A percentile compares a stretch with the other conserved stretches of the same genome.
Conservation (phyloP, 1,284 basidiomycete genomes). For the Ceratobasidium sp. region DNA sequence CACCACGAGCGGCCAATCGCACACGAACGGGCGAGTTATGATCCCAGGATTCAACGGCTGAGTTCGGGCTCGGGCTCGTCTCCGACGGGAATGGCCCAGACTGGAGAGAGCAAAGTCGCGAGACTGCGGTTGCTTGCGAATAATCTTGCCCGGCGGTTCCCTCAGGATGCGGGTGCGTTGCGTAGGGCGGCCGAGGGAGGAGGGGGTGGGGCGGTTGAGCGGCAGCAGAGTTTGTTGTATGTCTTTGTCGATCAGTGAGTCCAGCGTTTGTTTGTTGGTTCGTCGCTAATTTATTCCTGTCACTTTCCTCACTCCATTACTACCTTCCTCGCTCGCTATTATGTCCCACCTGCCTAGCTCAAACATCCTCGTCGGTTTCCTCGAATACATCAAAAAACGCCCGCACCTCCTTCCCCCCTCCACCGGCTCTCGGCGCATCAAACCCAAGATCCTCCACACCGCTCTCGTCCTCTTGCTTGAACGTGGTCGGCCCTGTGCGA, state of each 20-base stretch:
- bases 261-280: conserved; percentile 32
- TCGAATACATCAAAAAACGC: conserved; percentile 66
- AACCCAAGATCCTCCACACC: conserved; percentile 67
- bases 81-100: conserved; percentile 50
- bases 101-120: conserved; percentile 45
- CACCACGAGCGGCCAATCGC: conserved; percentile 63
- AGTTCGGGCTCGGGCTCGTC: conserved; percentile 52
- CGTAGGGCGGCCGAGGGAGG: conserved; percentile 50
- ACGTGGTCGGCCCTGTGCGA: conserved; percentile 69
- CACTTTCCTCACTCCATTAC: background rate
- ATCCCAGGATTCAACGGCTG: no score
- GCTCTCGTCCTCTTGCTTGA: conserved; percentile 74
- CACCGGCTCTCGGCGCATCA: conserved; percentile 46
- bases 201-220: conserved; percentile 47
- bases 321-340: conserved; percentile 32
- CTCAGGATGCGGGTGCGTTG: conserved; percentile 44
- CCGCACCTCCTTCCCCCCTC: conserved; percentile 48
- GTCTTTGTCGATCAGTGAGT: conserved; percentile 86
- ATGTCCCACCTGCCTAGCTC: conserved; percentile 62
- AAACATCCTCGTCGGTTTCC: conserved; percentile 81
- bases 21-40: no score
- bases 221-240: conserved; percentile 70
- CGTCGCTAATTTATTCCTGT: background rate
- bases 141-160: conserved; percentile 46
- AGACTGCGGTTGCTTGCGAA: conserved; percentile 43